phyloP scores from a whole-genome alignment of 2,329 filamentous ascomycete genomes.

The Hypoxylon sp. region DNA sequence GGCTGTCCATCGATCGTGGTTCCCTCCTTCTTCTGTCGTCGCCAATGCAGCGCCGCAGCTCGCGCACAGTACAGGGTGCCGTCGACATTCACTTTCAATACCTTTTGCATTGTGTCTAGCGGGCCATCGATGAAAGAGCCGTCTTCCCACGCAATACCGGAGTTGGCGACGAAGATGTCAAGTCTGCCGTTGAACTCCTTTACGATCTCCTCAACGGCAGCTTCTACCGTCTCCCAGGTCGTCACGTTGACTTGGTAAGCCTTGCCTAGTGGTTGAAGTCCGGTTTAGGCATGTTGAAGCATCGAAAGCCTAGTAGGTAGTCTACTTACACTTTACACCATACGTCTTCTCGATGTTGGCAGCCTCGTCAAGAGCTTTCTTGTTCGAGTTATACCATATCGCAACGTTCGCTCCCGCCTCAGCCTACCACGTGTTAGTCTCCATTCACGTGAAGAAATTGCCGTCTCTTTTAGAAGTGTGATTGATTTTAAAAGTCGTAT shows the following conservation, averaged over 20 bases:
- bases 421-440: slow-evolving; percentile 56
- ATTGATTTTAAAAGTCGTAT: neutral
- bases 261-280: slow-evolving; percentile 60
- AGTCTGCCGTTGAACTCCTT: slow-evolving; percentile 80
- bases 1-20: slow-evolving; percentile 74
- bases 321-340: slow-evolving; percentile 74
- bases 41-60: slow-evolving; percentile 78
- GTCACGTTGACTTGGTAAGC: slow-evolving; percentile 75
- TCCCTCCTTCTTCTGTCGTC: slow-evolving; percentile 77
- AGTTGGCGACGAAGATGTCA: slow-evolving; percentile 85
- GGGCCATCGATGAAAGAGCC: slow-evolving; percentile 77
- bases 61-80: slow-evolving; percentile 84
- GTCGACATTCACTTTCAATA: slow-evolving; percentile 80
- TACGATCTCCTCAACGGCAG: slow-evolving; percentile 67
- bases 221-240: slow-evolving; percentile 65
- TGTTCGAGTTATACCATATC: slow-evolving; percentile 80
- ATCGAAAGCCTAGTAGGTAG: neutral
- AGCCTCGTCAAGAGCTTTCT: slow-evolving; percentile 73
- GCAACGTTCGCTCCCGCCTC: slow-evolving; percentile 81
- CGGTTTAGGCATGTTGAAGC: neutral
- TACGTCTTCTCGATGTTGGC: slow-evolving; percentile 75
- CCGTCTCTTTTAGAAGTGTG: neutral
- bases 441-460: neutral
- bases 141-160: slow-evolving; percentile 80
- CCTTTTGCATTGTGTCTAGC: slow-evolving; percentile 74